These are phyloP conservation scores for Arthrobotrys musiformis DNA, from an alignment of 2,329 filamentous ascomycete species.

Conservation along the genomic window DNA sequence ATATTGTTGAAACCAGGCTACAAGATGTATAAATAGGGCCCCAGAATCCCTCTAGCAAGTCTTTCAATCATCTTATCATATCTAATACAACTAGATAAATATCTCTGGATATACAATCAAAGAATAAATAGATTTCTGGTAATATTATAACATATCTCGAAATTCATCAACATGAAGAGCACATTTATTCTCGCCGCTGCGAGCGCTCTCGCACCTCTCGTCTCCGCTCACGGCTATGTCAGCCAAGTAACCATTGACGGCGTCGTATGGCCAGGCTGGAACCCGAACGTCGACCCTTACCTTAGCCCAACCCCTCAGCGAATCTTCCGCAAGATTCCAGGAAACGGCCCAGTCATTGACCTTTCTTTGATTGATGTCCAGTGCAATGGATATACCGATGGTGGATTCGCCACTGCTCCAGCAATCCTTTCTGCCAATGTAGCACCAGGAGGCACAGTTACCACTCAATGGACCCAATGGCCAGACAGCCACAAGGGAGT, in stretches of 20 bases:
- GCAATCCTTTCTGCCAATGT: conserved; percentile 69
- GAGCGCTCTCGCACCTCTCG: conserved; percentile 52
- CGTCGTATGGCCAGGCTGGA: conserved; percentile 62
- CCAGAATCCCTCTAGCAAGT: background rate
- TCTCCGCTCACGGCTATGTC: conserved; percentile 66
- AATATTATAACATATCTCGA: background rate
- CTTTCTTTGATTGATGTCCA: conserved; percentile 68
- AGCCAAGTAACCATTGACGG: conserved; percentile 65
- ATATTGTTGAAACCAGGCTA: background rate
- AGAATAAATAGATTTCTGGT: conserved; percentile 4
- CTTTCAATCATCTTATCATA: conserved; percentile 46
- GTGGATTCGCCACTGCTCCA: conserved; percentile 61
- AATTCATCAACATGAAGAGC: conserved; percentile 38
- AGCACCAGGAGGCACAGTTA: conserved; percentile 68
- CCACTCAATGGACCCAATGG: conserved; percentile 69
- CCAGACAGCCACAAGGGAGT: conserved; percentile 62
- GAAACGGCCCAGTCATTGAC: conserved; percentile 71
- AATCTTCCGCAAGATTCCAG: conserved; percentile 70
- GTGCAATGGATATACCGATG: conserved; percentile 65
- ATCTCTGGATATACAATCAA: background rate
- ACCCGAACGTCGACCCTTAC: conserved; percentile 66
- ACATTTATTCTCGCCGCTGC: conserved; percentile 30
- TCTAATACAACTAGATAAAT: background rate
- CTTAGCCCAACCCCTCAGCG: conserved; percentile 63
- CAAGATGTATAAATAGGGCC: conserved; percentile 8